These are phyloP conservation scores for Thoreauomyces humboldtii DNA, from an alignment of 192 early-diverging fungal genomes.

Conservation along the genomic window DNA sequence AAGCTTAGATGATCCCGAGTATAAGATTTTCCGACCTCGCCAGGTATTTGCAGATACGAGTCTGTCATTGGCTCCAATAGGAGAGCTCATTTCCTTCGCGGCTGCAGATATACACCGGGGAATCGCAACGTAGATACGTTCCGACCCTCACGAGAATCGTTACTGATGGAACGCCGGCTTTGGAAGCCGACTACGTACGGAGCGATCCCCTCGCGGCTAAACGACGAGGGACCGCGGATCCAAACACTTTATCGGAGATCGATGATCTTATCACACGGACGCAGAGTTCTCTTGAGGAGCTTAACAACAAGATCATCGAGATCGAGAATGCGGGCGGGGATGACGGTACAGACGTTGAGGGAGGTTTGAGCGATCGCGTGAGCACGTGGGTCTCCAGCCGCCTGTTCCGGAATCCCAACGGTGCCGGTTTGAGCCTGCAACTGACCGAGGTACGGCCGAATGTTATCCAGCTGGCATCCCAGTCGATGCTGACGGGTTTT, in stretches of 20 bases:
- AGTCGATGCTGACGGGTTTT: background rate
- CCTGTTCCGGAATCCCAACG: constrained; percentile 15
- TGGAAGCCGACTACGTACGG: constrained; percentile 7
- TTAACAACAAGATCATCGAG: constrained; percentile 8
- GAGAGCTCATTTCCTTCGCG: background rate
- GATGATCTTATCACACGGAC: constrained; percentile 20
- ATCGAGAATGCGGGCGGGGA: constrained; percentile 1
- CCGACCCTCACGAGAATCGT: background rate
- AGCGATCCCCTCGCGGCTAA: constrained; percentile 29
- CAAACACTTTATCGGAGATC: constrained; percentile 10
- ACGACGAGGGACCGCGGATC: constrained; percentile 11
- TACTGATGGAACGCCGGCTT: background rate
- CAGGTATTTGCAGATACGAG: constrained; percentile 32
- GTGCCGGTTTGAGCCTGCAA: constrained; percentile 9
- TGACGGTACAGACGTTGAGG: background rate
- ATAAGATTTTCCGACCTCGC: constrained; percentile 64
- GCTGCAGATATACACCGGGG: constrained; percentile 51
- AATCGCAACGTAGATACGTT: constrained; percentile 31
- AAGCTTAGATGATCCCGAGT: constrained; percentile 46
- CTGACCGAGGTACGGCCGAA: constrained; percentile 16
- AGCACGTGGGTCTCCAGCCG: constrained; percentile 22
- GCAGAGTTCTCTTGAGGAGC: constrained; percentile 15
- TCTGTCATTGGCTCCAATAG: background rate
- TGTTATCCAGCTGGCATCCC: background rate
- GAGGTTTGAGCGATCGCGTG: background rate